These are phyloP conservation scores for Diaporthe sp. DNA, from an alignment of 2,329 filamentous ascomycete genomes.

Conservation along the genomic window DNA sequence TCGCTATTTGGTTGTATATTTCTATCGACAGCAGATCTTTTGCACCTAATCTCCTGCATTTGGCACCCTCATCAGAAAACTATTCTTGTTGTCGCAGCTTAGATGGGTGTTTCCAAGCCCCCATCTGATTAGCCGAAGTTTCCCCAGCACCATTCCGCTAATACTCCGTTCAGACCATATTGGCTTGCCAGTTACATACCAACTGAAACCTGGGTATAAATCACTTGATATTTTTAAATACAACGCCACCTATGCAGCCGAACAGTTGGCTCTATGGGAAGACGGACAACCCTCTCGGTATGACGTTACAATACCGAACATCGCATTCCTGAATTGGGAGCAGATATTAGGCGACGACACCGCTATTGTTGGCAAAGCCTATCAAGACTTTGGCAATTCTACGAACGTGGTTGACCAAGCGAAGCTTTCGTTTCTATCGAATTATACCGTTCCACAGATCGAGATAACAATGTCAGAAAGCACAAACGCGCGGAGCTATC, in stretches of 20 bases:
- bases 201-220: conserved; percentile 47
- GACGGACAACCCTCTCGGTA: conserved; percentile 50
- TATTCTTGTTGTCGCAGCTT: not conserved
- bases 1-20: too few relatives aligned
- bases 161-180: conserved; percentile 61
- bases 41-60: too few relatives aligned
- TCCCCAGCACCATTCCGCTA: conserved; percentile 49
- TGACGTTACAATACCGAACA: conserved; percentile 55
- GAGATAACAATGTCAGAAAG: conserved; percentile 60
- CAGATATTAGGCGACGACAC: conserved; percentile 49
- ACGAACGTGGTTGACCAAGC: conserved; percentile 50
- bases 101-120: too few relatives aligned
- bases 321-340: conserved; percentile 57
- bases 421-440: conserved; percentile 55
- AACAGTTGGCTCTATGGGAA: conserved; percentile 54
- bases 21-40: not conserved
- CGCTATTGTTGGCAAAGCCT: conserved; percentile 48
- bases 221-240: conserved; percentile 49
- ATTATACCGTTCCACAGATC: conserved; percentile 53
- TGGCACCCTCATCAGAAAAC: not conserved
- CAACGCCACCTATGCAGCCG: conserved; percentile 50
- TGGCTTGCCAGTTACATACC: conserved; percentile 40
- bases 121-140: too few relatives aligned
- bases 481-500: conserved; percentile 54
- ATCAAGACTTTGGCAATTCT: conserved; percentile 46